phyloP scores from a whole-genome alignment of 305 asterid species.

The Withania somnifera region DNA sequence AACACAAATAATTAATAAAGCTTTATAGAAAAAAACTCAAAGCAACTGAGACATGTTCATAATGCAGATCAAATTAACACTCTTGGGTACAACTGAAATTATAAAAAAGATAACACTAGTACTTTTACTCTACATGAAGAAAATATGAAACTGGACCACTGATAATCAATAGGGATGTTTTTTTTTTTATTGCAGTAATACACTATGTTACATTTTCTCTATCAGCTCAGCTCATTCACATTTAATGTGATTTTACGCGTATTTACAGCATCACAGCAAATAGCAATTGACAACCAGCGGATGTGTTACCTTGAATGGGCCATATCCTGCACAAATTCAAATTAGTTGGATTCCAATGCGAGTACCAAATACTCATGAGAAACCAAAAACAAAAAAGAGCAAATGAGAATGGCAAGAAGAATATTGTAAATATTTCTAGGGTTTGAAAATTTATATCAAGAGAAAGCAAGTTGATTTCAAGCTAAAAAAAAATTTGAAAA shows the following conservation, averaged over 20 bases:
- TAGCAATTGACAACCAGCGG: not conserved
- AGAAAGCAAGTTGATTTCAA: not conserved
- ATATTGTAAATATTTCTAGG: not conserved
- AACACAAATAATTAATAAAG: no score
- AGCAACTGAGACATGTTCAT: not conserved
- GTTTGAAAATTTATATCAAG: not conserved
- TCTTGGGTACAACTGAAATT: not conserved
- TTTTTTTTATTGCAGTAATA: not conserved
- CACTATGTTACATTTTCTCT: not conserved
- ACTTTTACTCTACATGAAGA: not conserved
- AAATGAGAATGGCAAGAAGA: not conserved
- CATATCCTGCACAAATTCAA: no score
- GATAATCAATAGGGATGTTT: not conserved
- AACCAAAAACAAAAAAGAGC: no score
- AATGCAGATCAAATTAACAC: not conserved
- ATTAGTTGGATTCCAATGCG: no score
- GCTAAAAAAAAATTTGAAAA: not conserved
- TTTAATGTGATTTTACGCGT: not conserved
- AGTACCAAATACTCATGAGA: no score
- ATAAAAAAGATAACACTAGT: not conserved
- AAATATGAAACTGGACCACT: not conserved
- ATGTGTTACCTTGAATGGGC: not conserved
- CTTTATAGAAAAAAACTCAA: no score
- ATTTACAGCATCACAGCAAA: not conserved
- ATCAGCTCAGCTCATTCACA: not conserved